Conservation (phyloP, 208 protist genomes). For the Crithidia expoeki region DNA sequence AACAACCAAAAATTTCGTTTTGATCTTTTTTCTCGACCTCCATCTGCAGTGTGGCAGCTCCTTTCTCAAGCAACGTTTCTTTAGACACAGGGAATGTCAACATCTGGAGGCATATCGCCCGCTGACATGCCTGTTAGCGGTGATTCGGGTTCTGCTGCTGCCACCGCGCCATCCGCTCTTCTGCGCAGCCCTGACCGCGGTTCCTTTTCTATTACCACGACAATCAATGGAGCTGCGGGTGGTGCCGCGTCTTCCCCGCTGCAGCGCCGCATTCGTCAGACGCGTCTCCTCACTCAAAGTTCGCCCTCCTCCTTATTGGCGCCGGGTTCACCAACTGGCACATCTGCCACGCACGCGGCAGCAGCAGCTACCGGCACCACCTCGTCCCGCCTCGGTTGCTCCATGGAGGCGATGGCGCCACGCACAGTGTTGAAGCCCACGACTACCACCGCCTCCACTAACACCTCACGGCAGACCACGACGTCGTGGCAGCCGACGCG, state of each 20-base stretch:
- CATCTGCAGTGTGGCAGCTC: no score
- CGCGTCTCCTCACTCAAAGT: slow-evolving; percentile 1
- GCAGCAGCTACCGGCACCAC: neutral
- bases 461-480: neutral
- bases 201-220: neutral
- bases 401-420: slow-evolving; percentile 18
- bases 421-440: slow-evolving; percentile 2
- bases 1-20: no score
- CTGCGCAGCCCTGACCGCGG: neutral
- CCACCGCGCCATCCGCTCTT: neutral
- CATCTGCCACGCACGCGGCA: neutral
- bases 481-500: slow-evolving; percentile 64
- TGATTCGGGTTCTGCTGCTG: no score
- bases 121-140: no score
- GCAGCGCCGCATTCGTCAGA: slow-evolving; percentile 14
- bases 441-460: neutral
- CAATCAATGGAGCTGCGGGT: neutral
- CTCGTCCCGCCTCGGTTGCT: slow-evolving; percentile 2
- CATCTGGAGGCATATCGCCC: no score
- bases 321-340: neutral
- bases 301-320: neutral
- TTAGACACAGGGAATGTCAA: no score
- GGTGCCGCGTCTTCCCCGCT: neutral
- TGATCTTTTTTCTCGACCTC: no score
- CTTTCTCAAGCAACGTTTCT: no score